Evolutionary conservation across 2,329 filamentous ascomycete species (phyloP).

Genomic region (Aspergillus texensis): DNA sequence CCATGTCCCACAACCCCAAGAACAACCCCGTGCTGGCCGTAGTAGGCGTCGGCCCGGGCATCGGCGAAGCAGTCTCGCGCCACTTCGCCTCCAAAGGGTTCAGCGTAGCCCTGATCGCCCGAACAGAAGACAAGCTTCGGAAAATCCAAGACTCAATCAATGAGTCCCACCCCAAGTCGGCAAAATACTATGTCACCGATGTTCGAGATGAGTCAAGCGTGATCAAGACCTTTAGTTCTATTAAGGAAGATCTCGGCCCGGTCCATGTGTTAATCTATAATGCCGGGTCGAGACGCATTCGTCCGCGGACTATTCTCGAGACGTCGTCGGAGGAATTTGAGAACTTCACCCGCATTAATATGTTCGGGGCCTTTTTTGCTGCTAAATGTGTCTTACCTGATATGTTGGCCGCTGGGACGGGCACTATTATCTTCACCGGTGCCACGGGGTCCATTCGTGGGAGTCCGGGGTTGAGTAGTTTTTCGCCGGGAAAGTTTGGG

Average conservation of each 20-base stretch:
- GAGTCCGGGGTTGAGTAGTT: slow-evolving; percentile 16
- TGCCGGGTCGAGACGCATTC: slow-evolving; percentile 19
- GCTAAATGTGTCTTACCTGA: slow-evolving; percentile 17
- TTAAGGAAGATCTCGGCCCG: slow-evolving; percentile 18
- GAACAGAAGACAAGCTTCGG: slow-evolving; percentile 13
- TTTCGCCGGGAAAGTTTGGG: slow-evolving; percentile 22
- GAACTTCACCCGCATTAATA: slow-evolving; percentile 17
- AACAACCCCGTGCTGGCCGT: slow-evolving; percentile 17
- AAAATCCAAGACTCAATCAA: slow-evolving; percentile 18
- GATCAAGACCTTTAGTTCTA: slow-evolving; percentile 9
- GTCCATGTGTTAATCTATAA: slow-evolving; percentile 20
- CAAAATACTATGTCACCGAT: slow-evolving; percentile 18
- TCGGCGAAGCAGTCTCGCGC: slow-evolving; percentile 19
- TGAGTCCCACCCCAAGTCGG: not conserved
- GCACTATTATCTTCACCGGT: slow-evolving; percentile 20
- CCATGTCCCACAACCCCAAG: slow-evolving; percentile 15
- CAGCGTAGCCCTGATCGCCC: slow-evolving; percentile 19
- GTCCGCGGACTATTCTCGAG: slow-evolving; percentile 17
- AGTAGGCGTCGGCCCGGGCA: slow-evolving; percentile 20
- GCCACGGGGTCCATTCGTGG: slow-evolving; percentile 19
- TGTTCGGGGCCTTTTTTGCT: slow-evolving; percentile 18
- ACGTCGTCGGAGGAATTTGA: slow-evolving; percentile 18
- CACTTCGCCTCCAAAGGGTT: slow-evolving; percentile 20
- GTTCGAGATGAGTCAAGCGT: slow-evolving; percentile 14
- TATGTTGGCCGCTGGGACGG: slow-evolving; percentile 12